Conservation (phyloP, 2,329 filamentous ascomycete genomes). For the Microcyclosporella mali region DNA sequence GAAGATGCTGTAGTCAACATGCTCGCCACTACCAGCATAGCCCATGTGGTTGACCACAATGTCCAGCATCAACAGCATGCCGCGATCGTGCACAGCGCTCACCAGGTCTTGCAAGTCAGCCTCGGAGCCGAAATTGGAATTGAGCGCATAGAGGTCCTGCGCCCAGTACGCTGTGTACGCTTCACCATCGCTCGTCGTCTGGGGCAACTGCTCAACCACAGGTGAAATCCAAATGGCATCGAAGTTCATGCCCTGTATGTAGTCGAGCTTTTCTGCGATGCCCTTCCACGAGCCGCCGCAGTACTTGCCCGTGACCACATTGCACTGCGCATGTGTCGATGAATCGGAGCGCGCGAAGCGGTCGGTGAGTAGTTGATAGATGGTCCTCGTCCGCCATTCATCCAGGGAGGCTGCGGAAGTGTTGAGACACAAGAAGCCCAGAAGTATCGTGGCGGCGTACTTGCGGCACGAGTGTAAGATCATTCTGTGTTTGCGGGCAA, state of each 20-base stretch:
- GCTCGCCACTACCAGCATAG: slow-evolving; percentile 42
- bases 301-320: slow-evolving; percentile 25
- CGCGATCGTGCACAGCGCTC: slow-evolving; percentile 48
- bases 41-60: slow-evolving; percentile 52
- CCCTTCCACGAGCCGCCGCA: slow-evolving; percentile 39
- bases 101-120: slow-evolving; percentile 55
- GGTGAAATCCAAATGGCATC: slow-evolving; percentile 47
- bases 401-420: slow-evolving; percentile 28
- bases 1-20: slow-evolving; percentile 50
- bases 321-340: slow-evolving; percentile 23
- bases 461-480: not conserved
- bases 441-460: not conserved
- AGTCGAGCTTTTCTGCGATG: slow-evolving; percentile 38
- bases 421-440: not conserved
- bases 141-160: slow-evolving; percentile 49
- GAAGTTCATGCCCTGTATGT: slow-evolving; percentile 40
- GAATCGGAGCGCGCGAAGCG: slow-evolving; percentile 29
- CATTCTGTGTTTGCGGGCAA: slow-evolving; percentile 1
- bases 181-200: slow-evolving; percentile 37
- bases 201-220: slow-evolving; percentile 37
- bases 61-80: slow-evolving; percentile 57
- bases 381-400: slow-evolving; percentile 34
- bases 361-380: slow-evolving; percentile 39
- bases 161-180: slow-evolving; percentile 50
- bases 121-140: slow-evolving; percentile 53